Conservation (phyloP, 352 stramenopile genomes). For the Phytophthora sp. region DNA sequence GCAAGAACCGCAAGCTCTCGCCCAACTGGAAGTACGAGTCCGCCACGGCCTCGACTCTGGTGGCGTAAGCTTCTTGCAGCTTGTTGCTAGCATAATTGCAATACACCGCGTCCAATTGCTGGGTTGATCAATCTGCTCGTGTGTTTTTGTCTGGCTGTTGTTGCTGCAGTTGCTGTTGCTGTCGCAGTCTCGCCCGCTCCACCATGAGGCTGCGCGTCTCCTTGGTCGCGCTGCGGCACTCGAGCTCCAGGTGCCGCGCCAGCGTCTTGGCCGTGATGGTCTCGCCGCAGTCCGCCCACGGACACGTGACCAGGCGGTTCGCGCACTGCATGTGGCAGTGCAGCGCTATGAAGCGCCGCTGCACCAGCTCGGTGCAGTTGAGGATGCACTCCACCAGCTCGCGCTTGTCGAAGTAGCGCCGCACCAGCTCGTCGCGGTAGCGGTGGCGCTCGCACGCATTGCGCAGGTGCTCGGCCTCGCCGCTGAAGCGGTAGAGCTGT, state of each 20-base stretch:
- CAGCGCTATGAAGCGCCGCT: slow-evolving; percentile 34
- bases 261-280: slow-evolving; percentile 57
- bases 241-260: slow-evolving; percentile 35
- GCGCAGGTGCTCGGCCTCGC: slow-evolving; percentile 37
- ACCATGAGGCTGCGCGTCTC: slow-evolving; percentile 32
- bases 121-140: slow-evolving; percentile 36
- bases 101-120: slow-evolving; percentile 42
- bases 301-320: slow-evolving; percentile 56
- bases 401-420: slow-evolving; percentile 43
- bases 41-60: slow-evolving; percentile 97
- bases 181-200: slow-evolving; percentile 33
- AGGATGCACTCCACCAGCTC: slow-evolving; percentile 51
- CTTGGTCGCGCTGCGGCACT: slow-evolving; percentile 47
- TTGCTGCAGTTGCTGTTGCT: not conserved
- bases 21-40: slow-evolving; percentile 99
- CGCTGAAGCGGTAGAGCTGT: slow-evolving; percentile 35
- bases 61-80: slow-evolving; percentile 92
- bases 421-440: slow-evolving; percentile 49
- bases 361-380: slow-evolving; percentile 40
- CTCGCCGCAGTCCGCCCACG: slow-evolving; percentile 50
- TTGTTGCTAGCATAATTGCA: slow-evolving; percentile 35
- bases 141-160: not conserved
- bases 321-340: slow-evolving; percentile 57
- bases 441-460: slow-evolving; percentile 44
- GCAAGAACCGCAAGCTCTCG: slow-evolving; percentile 98